Conservation (phyloP, 2,329 filamentous ascomycete genomes). For the Nemania sp. region DNA sequence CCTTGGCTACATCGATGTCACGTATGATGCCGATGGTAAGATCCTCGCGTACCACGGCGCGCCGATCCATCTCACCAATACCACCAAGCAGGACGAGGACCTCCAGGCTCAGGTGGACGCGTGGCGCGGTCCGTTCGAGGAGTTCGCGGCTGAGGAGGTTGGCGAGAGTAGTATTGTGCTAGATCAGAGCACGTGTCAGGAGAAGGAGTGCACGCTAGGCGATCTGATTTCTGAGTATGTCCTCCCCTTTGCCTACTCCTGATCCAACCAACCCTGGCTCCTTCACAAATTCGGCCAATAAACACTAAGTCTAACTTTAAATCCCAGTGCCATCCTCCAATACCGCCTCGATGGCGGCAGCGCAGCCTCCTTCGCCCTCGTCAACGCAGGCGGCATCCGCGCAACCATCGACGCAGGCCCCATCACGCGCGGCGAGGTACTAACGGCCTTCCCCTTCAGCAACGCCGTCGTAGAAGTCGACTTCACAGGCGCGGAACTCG, state of each 20-base stretch:
- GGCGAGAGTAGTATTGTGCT: constrained; percentile 66
- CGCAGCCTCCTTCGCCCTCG: constrained; percentile 66
- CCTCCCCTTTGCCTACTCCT: neutral
- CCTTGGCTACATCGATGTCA: constrained; percentile 74
- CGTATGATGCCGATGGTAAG: constrained; percentile 70
- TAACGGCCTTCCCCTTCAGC: constrained; percentile 74
- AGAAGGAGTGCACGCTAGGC: constrained; percentile 68
- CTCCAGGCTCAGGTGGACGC: constrained; percentile 69
- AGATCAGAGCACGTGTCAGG: constrained; percentile 69
- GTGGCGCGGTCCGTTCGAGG: constrained; percentile 72
- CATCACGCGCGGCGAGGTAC: constrained; percentile 72
- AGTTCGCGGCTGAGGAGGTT: constrained; percentile 68
- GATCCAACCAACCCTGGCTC: neutral
- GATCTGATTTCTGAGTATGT: constrained; percentile 65
- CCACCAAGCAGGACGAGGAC: constrained; percentile 65
- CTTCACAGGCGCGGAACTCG: constrained; percentile 65
- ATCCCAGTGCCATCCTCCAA: constrained; percentile 66
- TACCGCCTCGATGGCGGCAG: constrained; percentile 66
- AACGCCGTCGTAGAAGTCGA: constrained; percentile 72
- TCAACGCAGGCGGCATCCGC: constrained; percentile 74
- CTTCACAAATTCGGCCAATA: neutral
- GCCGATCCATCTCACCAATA: constrained; percentile 73
- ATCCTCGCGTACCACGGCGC: constrained; percentile 72
- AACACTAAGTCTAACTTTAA: neutral
- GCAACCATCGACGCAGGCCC: constrained; percentile 71